These are phyloP conservation scores for Onygenales sp. DNA, from an alignment of 2,329 filamentous ascomycete genomes.

Conservation along the genomic window DNA sequence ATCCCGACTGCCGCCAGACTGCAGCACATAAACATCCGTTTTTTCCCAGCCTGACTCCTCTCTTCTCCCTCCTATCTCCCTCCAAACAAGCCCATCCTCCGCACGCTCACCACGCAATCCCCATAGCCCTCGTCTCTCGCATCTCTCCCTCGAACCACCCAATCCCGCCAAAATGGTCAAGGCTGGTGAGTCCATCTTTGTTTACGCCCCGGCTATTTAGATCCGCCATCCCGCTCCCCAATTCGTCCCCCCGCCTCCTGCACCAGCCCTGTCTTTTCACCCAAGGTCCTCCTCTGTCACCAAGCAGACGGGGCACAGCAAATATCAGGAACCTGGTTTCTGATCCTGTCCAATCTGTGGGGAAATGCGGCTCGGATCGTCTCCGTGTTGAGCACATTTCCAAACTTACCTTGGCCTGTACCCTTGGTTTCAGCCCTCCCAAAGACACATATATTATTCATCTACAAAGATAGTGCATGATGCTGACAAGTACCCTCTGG, in stretches of 20 bases:
- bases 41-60: no score
- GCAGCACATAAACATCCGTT: no score
- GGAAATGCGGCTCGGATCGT: no score
- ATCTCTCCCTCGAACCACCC: slow-evolving; percentile 16
- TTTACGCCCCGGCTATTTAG: slow-evolving; percentile 8
- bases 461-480: slow-evolving; percentile 11
- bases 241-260: slow-evolving; percentile 4
- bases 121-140: no score
- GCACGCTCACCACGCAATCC: no score
- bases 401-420: not conserved
- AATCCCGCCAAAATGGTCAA: slow-evolving; percentile 87
- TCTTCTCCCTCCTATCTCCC: no score
- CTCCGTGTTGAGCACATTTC: slow-evolving; percentile 4
- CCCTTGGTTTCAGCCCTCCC: slow-evolving; percentile 1
- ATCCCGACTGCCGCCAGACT: no score
- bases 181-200: slow-evolving; percentile 60
- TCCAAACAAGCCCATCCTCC: no score
- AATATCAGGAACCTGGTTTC: slow-evolving; percentile 6
- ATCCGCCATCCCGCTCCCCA: slow-evolving; percentile 2
- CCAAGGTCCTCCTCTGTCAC: slow-evolving; percentile 5
- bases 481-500: slow-evolving; percentile 11
- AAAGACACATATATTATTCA: not conserved
- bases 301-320: not conserved
- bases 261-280: slow-evolving; percentile 1
- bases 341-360: not conserved